Evolutionary conservation across 2,329 filamentous ascomycete genomes (phyloP), one percentile per base, ranked within the genome.

Genomic region (Penicillium sp.): DNA sequence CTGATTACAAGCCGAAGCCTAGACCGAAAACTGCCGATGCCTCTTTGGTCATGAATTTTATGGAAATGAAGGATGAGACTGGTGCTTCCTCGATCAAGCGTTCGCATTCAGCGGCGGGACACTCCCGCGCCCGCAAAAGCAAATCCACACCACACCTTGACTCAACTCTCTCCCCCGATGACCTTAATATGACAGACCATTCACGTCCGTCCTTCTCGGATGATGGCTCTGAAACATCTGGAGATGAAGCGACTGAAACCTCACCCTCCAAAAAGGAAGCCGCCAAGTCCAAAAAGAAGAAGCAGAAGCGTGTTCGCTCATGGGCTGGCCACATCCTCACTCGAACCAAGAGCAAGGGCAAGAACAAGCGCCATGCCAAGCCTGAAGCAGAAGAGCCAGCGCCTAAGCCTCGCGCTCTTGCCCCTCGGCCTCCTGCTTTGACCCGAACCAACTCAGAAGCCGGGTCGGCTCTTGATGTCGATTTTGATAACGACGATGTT

Each of bases 291-390:
- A 71, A 71, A 52, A 83, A 80, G 54, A 83, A 80, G 74, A 83
- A 83, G 58, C 83, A 87, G 67, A 92, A 90, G 75, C 89, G 89
- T 70, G 89, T 93, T 55, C 91, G 90, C 67, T 79, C 77, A 11
- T 83, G 80, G 80, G 80, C 80, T 39, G 79, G 79, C 18, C 75
- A 78, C 8, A 80, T 83, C 50, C 65, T 83, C 43, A 78, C 77
- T 14, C 72, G 79, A 22, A 58, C 57, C 14, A 81, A 80, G 45
- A 60, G 63, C 29, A 81, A 80, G 13, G 52, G 61, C 21, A 65
- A 63, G 61, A 70, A 74, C 38, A 80, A 80, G 55, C 75, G 76
- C 47, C 73, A 77, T 49, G 66, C 67, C 14, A 80, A 80, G 63
- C 69, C 71, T 42, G 77, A 78, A 54, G 57, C 49, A 42, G 52